Percentiles rank a stretch among this genome's conserved stretches.
Evolutionary conservation across 129 eudicot species (phyloP).

Genomic region (Smallanthus sonchifolius): DNA sequence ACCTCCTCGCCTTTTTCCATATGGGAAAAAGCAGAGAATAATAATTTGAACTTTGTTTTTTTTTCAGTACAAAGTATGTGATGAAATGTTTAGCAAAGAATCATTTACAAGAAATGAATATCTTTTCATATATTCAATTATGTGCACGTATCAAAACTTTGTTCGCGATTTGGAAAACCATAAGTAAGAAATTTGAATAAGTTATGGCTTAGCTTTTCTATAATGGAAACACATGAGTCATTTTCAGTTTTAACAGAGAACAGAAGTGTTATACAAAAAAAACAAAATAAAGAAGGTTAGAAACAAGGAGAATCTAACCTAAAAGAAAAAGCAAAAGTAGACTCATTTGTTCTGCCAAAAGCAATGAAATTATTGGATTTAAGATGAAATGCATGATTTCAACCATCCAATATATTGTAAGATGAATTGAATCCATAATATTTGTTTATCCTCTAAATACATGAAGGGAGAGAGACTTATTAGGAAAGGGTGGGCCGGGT

Average conservation of each 20-base stretch:
- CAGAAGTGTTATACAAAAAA: constrained; percentile 30
- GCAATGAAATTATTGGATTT: constrained; percentile 34
- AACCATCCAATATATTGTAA: constrained; percentile 9
- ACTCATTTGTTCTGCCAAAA: constrained; percentile 40
- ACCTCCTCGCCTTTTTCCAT: constrained; percentile 9
- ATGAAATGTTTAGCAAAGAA: constrained; percentile 6
- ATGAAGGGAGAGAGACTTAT: background rate
- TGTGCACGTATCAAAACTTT: background rate
- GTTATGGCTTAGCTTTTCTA: constrained; percentile 8
- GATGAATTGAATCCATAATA: constrained; percentile 5
- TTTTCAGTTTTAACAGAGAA: constrained; percentile 21
- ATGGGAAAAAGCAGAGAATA: constrained; percentile 29
- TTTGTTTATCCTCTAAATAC: background rate
- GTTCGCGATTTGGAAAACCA: constrained; percentile 15
- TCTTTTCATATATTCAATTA: constrained; percentile 10
- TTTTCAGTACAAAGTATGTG: constrained; percentile 16
- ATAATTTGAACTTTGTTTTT: constrained; percentile 20
- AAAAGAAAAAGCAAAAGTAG: constrained; percentile 59
- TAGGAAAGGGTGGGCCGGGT: background rate
- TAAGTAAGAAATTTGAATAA: constrained; percentile 11
- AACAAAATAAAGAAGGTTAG: constrained; percentile 34
- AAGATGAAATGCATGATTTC: constrained; percentile 19
- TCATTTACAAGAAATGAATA: background rate
- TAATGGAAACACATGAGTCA: constrained; percentile 26
- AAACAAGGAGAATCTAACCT: constrained; percentile 53